Base-by-base conservation (phyloP, 2,329 filamentous ascomycete genomes). In the Aureobasidium sp. region DNA sequence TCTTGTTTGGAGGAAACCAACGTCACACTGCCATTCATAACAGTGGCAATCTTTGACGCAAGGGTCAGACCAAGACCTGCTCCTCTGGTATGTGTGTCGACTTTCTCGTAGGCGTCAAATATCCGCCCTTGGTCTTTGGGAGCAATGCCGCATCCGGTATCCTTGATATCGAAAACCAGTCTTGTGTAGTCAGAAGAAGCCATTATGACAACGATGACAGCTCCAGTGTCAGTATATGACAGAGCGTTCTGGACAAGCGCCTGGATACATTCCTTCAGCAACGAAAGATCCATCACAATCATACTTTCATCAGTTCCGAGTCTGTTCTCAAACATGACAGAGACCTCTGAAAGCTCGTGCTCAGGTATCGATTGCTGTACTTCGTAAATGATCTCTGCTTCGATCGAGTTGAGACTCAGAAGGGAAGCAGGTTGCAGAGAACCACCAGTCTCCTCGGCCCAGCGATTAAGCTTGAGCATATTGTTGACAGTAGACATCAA, bases 401-500 rank as follows among this genome's bases (percentile, higher is more conserved):
- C 75, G 11, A 77, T 65, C 27, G 70, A 67, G 0, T 66, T 66
- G 2, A 75, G 65, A 31, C 70, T 72, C 22, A 73, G 67, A 0
- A 74, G 67, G 2, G 64, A 61, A 3, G 66, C 58, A 3, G 67
- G 58, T 25, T 48, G 42, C n/a, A 56, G 3, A 3, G 25, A 25
- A 7, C 41, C 60, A 7, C 27, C 41, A 12, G 67, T 68, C 47
- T 68, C 64, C 7, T 70, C 71, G 1, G 75, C 72, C 76, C 76
- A 79, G 9, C 73, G 68, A 48, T 74, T 75, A 20, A 75, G 65
- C 1, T 74, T 79, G 36, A 80, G 74, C 66, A 80, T 74, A 53
- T 71, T 78, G 53, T 79, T 79, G 36, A 79, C 74, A 0, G 74
- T 79, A 1, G 74, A 74, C 62, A 78, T 78, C 3, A 79, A 67